Base-by-base conservation (phyloP, 805 yeast genomes). In the Saccharomycopsis sp. region DNA sequence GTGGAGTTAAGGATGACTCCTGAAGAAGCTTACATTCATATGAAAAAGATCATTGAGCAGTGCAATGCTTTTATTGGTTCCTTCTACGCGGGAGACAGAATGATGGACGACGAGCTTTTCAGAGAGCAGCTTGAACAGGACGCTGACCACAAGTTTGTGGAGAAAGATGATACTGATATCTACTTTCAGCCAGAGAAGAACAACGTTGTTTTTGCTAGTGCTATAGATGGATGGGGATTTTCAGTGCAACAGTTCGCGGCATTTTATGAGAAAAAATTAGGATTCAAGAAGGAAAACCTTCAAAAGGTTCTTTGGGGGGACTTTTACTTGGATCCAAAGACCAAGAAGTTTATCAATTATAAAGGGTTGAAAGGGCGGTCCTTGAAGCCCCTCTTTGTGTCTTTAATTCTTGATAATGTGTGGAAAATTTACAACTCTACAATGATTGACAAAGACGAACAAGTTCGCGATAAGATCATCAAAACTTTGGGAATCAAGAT, bases 161-260 rank as follows among this genome's bases (percentile, higher is more conserved):
- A 89, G 63, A 79, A 79, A 60, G 87, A 83, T 63, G 98, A 91
- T 68, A 81, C 84, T 40, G 95, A 85, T 64, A 72, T 91, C 24
- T 91, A 91, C 68, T 92, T 92, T 62, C 79, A 89, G 16, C 99
- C 99, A 0, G 88, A 86, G 54, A 79, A 82, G 63, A 90, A 90
- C 67, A 92, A 92, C 67, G 97, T 92, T 3, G 82, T 92, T 0
- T 92, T 92, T 74, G 92, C 96, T 0, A 78, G 84, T 29, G 99
- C 99, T 0, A 77, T 87, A 18, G 99, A 94, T 72, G 98, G 98
- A 12, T 94, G 99, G 98, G 99, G 98, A 0, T 94, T 94, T 70
- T 87, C 89, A 50, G 77, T 94, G 53, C 82, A 89, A 54, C 97
- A 94, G 63, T 88, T 94, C 71, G 88, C 97, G 5, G 84, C 87